Evolutionary conservation across 1,284 basidiomycete genomes (phyloP).

Genomic region (Sporisorium sorghi): DNA sequence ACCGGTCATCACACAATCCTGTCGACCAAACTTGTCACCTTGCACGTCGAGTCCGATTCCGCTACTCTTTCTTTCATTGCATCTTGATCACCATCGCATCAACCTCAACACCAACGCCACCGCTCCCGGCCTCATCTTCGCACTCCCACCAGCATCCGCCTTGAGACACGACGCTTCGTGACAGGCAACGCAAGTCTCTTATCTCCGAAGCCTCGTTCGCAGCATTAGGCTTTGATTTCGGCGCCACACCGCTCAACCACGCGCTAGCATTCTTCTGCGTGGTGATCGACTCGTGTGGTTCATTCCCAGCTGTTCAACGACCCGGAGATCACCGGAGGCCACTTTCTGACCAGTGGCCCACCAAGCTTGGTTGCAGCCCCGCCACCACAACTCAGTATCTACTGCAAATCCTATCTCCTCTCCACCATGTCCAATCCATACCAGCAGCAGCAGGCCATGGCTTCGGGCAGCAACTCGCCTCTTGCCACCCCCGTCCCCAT

Average conservation of each 20-base stretch:
- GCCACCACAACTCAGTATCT: not conserved
- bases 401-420: too few species aligned
- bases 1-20: not conserved
- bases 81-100: slow-evolving; percentile 1
- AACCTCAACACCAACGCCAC: not conserved
- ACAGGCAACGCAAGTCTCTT: too few species aligned
- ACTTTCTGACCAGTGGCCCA: too few species aligned
- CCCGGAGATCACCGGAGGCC: not conserved
- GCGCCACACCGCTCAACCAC: not conserved
- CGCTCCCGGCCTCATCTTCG: not conserved
- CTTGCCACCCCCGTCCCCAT: slow-evolving; percentile 36
- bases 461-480: slow-evolving; percentile 49
- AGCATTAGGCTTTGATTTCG: too few species aligned
- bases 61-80: slow-evolving; percentile 19
- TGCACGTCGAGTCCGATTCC: slow-evolving; percentile 34
- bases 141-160: not conserved
- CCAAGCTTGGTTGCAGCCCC: not conserved
- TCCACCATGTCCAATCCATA: slow-evolving; percentile 42
- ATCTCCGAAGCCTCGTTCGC: too few species aligned
- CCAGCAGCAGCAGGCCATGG: slow-evolving; percentile 46
- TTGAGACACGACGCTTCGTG: too few species aligned
- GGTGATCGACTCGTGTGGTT: not conserved
- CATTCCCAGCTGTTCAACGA: not conserved
- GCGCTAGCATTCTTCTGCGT: not conserved
- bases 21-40: slow-evolving; percentile 1